Base-by-base conservation (phyloP, 78 protist genomes). In the Dictyostelium capitatum region DNA sequence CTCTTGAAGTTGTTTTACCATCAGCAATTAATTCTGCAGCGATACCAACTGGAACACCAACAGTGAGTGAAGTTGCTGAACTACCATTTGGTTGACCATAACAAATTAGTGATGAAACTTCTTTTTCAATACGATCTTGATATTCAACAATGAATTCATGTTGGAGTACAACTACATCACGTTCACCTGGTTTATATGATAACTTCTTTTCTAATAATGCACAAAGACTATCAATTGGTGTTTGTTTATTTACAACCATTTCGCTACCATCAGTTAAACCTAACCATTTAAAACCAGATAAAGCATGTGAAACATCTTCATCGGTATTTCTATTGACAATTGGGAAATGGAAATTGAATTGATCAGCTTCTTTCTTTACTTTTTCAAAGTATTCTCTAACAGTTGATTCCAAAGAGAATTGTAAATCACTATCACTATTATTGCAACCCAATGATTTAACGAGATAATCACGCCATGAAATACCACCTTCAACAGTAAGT, bases 41-140 rank as follows among this genome's bases (percentile, higher is more conserved):
- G 19, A 95, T 94, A 73, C 94, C 97, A 28, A 92, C 96, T 17
- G 98, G 98, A 12, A 95, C 56, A 54, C 97, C 98, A 20, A 97
- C 98, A 32, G 97, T 95, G 80, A 80, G 82, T 23, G 96, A 92
- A 47, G 94, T 97, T 11, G 94, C 97, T 20, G 93, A 65, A 10
- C 72, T 41, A 51, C 84, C 87, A 78, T 56, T 57, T 37, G 46
- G 70, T 23, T 57, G 14, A 53, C 95, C 95, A 47, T 48, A 90
- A 20, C 90, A 81, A 37, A 90, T 67, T 19, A 90, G 57, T 50
- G 53, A 57, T 54, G 95, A 90, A 37, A 32, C 50, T 77, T 82
- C 90, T 80, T 81, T 78, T 62, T 90, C 89, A 1, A 6, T 19
- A 37, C 54, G 54, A 9, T 74, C 84, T 4, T 85, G 28, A 17